Evolutionary conservation across 2,329 filamentous ascomycete species (phyloP).

Genomic region (Paraphoma sp.): DNA sequence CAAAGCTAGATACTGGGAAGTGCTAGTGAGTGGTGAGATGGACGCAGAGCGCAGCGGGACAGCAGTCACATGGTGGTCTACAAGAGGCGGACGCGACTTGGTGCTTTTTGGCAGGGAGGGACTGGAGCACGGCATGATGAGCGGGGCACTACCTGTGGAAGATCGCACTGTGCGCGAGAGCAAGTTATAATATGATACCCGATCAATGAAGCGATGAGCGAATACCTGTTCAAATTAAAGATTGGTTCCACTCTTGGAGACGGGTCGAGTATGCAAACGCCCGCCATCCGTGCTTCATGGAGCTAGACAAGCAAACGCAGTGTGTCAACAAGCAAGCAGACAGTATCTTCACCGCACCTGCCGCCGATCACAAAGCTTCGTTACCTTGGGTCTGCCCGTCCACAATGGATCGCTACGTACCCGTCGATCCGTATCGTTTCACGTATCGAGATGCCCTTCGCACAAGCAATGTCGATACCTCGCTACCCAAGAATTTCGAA

Average conservation of each 20-base stretch:
- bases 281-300: background rate
- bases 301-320: background rate
- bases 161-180: slow-evolving; percentile 42
- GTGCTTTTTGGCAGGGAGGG: slow-evolving; percentile 64
- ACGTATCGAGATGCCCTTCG: background rate
- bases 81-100: slow-evolving; percentile 64
- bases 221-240: background rate
- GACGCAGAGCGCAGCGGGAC: slow-evolving; percentile 82
- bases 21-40: slow-evolving; percentile 82
- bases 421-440: background rate
- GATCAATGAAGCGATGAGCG: background rate
- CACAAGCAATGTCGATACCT: background rate
- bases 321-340: background rate
- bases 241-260: background rate
- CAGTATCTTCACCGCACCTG: background rate
- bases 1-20: slow-evolving; percentile 78
- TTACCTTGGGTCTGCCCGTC: no score
- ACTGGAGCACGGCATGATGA: slow-evolving; percentile 59
- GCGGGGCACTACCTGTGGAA: slow-evolving; percentile 56
- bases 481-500: slow-evolving; percentile 13
- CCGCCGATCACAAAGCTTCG: no score
- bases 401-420: background rate
- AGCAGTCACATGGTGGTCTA: slow-evolving; percentile 87
- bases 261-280: background rate
- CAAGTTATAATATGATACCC: slow-evolving; percentile 55